These are phyloP conservation scores for Trifolium subterraneum DNA, from an alignment of 306 rosid genomes.

Conservation along the genomic window DNA sequence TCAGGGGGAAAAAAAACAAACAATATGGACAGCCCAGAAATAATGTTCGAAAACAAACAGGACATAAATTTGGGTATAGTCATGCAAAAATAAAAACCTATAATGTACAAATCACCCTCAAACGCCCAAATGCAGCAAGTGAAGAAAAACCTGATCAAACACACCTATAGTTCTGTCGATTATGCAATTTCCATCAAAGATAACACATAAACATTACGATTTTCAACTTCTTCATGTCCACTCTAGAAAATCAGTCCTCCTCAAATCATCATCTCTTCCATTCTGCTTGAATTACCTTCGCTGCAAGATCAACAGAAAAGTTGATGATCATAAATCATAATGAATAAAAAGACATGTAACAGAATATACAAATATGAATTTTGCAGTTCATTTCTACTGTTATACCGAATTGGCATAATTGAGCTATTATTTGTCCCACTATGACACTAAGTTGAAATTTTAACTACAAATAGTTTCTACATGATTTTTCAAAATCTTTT, in stretches of 20 bases:
- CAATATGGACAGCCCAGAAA: constrained; percentile 47
- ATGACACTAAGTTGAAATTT: background rate
- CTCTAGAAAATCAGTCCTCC: constrained; percentile 42
- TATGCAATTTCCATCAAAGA: constrained; percentile 49
- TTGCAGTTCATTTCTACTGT: constrained; percentile 7
- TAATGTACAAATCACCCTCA: constrained; percentile 91
- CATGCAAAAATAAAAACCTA: constrained; percentile 67
- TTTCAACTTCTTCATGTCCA: constrained; percentile 46
- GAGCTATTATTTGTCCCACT: background rate
- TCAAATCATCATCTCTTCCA: constrained; percentile 83
- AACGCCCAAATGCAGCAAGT: constrained; percentile 67
- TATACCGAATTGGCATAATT: constrained; percentile 24
- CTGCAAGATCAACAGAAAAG: constrained; percentile 55
- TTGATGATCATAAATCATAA: constrained; percentile 21
- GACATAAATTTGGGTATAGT: constrained; percentile 44
- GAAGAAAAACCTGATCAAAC: constrained; percentile 52
- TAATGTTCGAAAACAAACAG: constrained; percentile 52
- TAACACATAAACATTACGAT: constrained; percentile 45
- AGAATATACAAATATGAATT: constrained; percentile 18
- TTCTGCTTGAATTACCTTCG: constrained; percentile 81
- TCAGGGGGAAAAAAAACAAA: background rate
- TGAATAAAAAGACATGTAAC: background rate
- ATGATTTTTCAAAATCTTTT: background rate
- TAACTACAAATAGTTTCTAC: background rate
- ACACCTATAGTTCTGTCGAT: constrained; percentile 52